Conservation (phyloP, 352 stramenopile species). For the Paralagenidium karlingii region DNA sequence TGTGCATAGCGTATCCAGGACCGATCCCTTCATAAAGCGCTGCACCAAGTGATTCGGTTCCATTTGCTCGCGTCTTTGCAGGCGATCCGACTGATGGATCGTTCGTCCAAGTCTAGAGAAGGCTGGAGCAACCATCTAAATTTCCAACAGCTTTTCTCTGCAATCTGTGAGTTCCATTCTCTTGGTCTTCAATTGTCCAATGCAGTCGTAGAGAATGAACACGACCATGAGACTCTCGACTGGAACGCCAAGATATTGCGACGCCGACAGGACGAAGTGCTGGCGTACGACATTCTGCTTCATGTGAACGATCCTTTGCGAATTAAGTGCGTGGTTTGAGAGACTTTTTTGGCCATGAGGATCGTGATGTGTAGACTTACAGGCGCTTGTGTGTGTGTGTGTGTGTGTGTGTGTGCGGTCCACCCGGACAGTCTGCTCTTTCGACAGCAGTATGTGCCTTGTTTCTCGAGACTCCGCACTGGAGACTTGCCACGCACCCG, state of each 20-base stretch:
- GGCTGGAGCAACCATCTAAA: conserved; percentile 65
- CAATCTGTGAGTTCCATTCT: conserved; percentile 31
- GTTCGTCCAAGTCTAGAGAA: conserved; percentile 6
- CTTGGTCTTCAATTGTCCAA: conserved; percentile 12
- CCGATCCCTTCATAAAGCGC: conserved; percentile 15
- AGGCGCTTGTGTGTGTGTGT: too few species aligned
- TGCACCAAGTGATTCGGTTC: conserved; percentile 40
- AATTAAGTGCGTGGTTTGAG: too few species aligned
- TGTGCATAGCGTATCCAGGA: conserved; percentile 19
- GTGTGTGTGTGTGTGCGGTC: conserved; percentile 19
- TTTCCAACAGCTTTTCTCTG: conserved; percentile 50
- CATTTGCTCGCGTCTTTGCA: conserved; percentile 32
- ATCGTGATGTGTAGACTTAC: too few species aligned
- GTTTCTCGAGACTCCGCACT: neutral
- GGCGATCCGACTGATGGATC: conserved; percentile 17
- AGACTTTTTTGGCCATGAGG: too few species aligned
- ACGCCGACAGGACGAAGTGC: conserved; percentile 19
- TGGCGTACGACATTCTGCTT: conserved; percentile 47
- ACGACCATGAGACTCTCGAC: too few species aligned
- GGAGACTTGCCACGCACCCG: conserved; percentile 6
- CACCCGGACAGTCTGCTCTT: conserved; percentile 6
- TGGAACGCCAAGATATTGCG: too few species aligned
- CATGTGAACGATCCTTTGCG: conserved; percentile 37
- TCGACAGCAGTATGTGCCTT: conserved; percentile 13
- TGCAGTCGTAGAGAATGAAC: neutral